Percentiles rank a stretch among this genome's conserved stretches.
Conservation (phyloP, 2,329 filamentous ascomycete species). For the Cordyceps cateniannulata region DNA sequence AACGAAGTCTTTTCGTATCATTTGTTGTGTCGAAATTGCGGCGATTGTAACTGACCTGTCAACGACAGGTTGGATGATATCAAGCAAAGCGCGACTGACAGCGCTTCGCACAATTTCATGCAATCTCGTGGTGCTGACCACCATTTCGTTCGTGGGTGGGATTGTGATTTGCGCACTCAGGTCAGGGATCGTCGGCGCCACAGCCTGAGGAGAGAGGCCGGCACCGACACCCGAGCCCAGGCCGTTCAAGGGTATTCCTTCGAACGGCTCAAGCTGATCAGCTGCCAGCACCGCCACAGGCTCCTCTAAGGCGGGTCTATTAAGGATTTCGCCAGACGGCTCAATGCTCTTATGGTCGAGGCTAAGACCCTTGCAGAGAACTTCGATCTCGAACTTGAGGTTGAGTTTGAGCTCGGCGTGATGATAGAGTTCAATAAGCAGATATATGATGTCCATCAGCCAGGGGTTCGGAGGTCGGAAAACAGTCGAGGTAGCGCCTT, state of each 20-base stretch:
- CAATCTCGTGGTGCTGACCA: conserved; percentile 62
- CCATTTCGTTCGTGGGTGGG: conserved; percentile 73
- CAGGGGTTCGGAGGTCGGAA: conserved; percentile 95
- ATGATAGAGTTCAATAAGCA: conserved; percentile 90
- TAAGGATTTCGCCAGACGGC: conserved; percentile 78
- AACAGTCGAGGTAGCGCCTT: conserved; percentile 76
- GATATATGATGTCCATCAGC: conserved; percentile 90
- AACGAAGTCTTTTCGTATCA: conserved; percentile 93
- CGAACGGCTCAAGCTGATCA: conserved; percentile 73
- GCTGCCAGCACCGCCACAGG: conserved; percentile 51
- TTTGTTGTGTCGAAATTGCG: conserved; percentile 90
- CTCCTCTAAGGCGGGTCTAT: conserved; percentile 61
- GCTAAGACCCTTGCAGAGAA: conserved; percentile 85
- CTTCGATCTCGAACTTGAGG: conserved; percentile 97
- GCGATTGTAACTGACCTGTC: conserved; percentile 97
- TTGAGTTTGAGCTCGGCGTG: conserved; percentile 91
- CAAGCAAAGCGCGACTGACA: conserved; percentile 82
- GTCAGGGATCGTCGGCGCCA: conserved; percentile 77
- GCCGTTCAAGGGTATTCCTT: conserved; percentile 71
- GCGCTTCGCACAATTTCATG: conserved; percentile 77
- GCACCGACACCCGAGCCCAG: conserved; percentile 62
- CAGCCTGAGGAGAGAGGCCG: conserved; percentile 69
- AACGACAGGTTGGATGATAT: conserved; percentile 96
- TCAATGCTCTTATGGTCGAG: conserved; percentile 91
- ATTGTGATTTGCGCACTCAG: conserved; percentile 73